Evolutionary conservation across 768 basidiomycete species (phyloP).

Genomic region (Boletus patriciae): DNA sequence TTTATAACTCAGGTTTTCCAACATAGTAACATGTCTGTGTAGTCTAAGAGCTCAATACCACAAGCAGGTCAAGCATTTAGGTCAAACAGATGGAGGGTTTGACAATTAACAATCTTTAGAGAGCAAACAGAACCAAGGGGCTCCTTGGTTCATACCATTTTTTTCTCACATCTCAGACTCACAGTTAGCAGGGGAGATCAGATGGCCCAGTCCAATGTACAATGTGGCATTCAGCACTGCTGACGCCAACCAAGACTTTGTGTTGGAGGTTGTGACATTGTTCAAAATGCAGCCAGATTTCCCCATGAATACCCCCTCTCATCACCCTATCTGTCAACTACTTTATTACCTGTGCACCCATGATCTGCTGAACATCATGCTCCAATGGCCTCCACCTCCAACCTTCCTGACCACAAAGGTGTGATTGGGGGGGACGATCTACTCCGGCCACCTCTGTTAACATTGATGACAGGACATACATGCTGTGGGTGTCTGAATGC

Average conservation of each 20-base stretch:
- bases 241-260: not conserved
- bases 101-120: not conserved
- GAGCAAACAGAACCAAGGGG: not conserved
- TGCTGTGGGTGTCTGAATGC: too few relatives aligned
- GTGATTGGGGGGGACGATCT: too few relatives aligned
- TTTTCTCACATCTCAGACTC: not conserved
- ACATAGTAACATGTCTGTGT: not conserved
- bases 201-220: not conserved
- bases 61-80: not conserved
- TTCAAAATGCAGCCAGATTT: not conserved
- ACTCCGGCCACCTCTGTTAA: too few relatives aligned
- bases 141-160: not conserved
- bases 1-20: not conserved
- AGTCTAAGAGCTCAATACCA: not conserved
- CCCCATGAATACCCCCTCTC: too few relatives aligned
- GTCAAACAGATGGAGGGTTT: not conserved
- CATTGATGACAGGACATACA: too few relatives aligned
- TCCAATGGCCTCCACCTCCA: not conserved
- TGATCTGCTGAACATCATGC: not conserved
- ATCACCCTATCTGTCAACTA: not conserved
- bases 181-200: not conserved
- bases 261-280: fast-evolving
- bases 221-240: not conserved
- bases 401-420: not conserved
- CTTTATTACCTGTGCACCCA: too few relatives aligned